phyloP scores from a whole-genome alignment of 2,329 filamentous ascomycete genomes.

The Leptographium lundbergii region DNA sequence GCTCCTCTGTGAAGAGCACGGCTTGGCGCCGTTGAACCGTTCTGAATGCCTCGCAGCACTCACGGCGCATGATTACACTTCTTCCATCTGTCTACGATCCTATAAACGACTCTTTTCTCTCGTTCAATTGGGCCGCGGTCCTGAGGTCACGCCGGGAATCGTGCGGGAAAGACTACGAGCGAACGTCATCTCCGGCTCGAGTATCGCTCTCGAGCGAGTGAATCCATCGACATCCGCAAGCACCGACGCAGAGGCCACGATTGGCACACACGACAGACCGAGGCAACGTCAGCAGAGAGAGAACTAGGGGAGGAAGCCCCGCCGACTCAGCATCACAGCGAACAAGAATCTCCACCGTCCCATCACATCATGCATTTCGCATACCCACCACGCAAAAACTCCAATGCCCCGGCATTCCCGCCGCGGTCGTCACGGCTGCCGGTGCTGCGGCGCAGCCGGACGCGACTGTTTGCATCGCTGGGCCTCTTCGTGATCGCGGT shows the following conservation, averaged over 20 bases:
- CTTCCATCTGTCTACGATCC: not conserved
- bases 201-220: not conserved
- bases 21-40: constrained; percentile 3
- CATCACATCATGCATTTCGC: constrained; percentile 73
- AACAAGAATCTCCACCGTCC: not conserved
- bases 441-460: constrained; percentile 44
- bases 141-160: not conserved
- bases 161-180: not conserved
- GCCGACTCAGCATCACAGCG: not conserved
- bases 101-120: not conserved
- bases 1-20: constrained; percentile 4
- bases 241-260: not conserved
- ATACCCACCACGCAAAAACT: constrained; percentile 73
- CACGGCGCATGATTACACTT: constrained; percentile 14
- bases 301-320: not conserved
- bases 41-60: not conserved
- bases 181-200: not conserved
- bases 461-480: constrained; percentile 45
- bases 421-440: constrained; percentile 41
- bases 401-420: constrained; percentile 60
- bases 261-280: not conserved
- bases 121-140: not conserved
- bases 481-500: constrained; percentile 42
- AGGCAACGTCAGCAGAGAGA: not conserved
- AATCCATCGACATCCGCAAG: not conserved